Evolutionary conservation across 2,329 filamentous ascomycete genomes (phyloP), one percentile per base, ranked within the genome.

Genomic region (Pestalotiopsis sp.): DNA sequence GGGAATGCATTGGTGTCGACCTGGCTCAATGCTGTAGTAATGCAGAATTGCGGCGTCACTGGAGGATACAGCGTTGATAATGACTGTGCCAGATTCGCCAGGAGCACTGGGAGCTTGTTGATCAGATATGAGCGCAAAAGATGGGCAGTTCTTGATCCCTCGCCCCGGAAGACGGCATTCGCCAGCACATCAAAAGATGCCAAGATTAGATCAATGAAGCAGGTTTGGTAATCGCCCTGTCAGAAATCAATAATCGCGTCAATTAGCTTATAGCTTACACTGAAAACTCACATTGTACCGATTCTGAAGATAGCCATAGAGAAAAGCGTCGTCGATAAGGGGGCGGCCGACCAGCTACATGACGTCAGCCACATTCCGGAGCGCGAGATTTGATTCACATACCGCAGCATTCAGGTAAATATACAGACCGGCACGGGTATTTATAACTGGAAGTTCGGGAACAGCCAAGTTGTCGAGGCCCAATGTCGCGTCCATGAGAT

Each of bases 111-210:
- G 17, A 90, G 78, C 73, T 90, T 90, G 79, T 90, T 90, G 73
- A 97, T 92, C 27, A 99, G 85, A 77, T 96, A 99, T 0, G 95
- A 97, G 45, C 94, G 91, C 65, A 97, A 86, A 20, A 95, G 82
- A 69, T 94, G 91, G 68, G 93, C 92, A 5, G 85, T 83, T 68
- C 84, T 85, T 57, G 81, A 81, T 0, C 83, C 84, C 70, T 89
- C 86, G 58, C 85, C 86, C 5, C 86, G 89, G 73, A 96, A 93
- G 71, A 95, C 92, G 4, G 92, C 92, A 75, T 97, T 97, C 45
- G 94, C 93, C 17, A 99, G 84, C 4, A 97, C 87, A 74, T 98
- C 95, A 75, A 99, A 98, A 0, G 94, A 91, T 1, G 94, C 93
- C 11, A 95, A 87, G 57, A 98, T 92, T 2, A 98, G 85, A 74